Percentiles rank a stretch among this genome's conserved stretches.
Evolutionary conservation across 2,329 filamentous ascomycete genomes (phyloP).

Genomic region (Pyrenochaeta sp.): DNA sequence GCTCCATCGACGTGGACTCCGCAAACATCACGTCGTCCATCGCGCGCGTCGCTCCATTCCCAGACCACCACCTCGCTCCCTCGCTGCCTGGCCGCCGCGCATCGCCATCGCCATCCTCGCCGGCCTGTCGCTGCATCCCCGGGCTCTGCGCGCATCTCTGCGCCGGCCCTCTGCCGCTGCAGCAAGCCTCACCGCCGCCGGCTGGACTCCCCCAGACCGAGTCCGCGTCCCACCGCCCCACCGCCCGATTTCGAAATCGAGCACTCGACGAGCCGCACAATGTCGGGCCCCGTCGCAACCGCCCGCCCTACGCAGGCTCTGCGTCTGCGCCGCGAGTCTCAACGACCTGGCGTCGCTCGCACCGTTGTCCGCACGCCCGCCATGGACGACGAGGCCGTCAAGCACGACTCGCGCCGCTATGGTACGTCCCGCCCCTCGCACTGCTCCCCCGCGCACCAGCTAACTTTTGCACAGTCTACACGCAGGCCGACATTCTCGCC

Average conservation of each 20-base stretch:
- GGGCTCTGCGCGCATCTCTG: constrained; percentile 20
- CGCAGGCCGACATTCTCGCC: constrained; percentile 78
- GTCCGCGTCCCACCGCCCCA: constrained; percentile 17
- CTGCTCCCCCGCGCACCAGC: constrained; percentile 4
- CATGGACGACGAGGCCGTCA: constrained; percentile 38
- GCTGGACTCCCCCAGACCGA: constrained; percentile 20
- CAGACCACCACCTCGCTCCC: too few relatives aligned
- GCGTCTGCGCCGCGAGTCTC: constrained; percentile 53
- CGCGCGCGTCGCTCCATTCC: constrained; percentile 10
- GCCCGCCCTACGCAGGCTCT: constrained; percentile 51
- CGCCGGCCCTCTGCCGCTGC: constrained; percentile 16
- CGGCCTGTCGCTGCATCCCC: constrained; percentile 7
- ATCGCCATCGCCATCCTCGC: constrained; percentile 6
- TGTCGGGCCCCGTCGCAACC: constrained; percentile 43
- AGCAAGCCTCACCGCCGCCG: constrained; percentile 11
- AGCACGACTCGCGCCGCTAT: constrained; percentile 41
- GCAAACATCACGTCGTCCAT: constrained; percentile 23
- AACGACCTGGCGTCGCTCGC: constrained; percentile 48
- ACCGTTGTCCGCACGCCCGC: constrained; percentile 31
- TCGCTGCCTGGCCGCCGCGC: too few relatives aligned
- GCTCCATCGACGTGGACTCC: constrained; percentile 11
- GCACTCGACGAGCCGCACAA: constrained; percentile 21
- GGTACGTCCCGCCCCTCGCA: constrained; percentile 24
- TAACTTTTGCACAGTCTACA: constrained; percentile 65
- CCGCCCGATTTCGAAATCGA: constrained; percentile 19